These are phyloP conservation scores for Fusarium oligoseptatum DNA, from an alignment of 2,329 filamentous ascomycete species.

Conservation along the genomic window DNA sequence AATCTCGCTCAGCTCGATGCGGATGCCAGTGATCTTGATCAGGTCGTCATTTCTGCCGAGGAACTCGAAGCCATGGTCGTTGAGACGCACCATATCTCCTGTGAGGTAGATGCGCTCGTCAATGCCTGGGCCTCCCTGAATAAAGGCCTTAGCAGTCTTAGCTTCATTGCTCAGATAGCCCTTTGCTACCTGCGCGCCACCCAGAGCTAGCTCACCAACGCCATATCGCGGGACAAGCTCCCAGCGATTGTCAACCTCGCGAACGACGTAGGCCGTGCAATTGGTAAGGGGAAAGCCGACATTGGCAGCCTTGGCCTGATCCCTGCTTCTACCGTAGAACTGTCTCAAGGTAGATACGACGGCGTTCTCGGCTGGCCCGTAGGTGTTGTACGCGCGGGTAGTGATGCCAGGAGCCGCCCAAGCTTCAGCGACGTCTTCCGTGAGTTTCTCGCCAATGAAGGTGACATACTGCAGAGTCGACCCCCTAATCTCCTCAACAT, in stretches of 20 bases:
- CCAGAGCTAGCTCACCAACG: slow-evolving; percentile 23
- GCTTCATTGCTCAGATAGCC: slow-evolving; percentile 25
- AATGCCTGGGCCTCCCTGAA: slow-evolving; percentile 18
- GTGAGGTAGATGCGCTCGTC: slow-evolving; percentile 28
- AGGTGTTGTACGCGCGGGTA: slow-evolving; percentile 25
- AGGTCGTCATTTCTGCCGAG: slow-evolving; percentile 28
- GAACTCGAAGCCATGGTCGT: slow-evolving; percentile 31
- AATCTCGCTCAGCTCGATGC: slow-evolving; percentile 31
- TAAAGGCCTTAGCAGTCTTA: slow-evolving; percentile 27
- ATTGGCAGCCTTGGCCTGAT: slow-evolving; percentile 24
- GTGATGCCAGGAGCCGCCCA: slow-evolving; percentile 24
- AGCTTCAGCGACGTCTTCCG: slow-evolving; percentile 24
- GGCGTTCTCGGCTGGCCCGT: slow-evolving; percentile 21
- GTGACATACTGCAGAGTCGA: slow-evolving; percentile 28
- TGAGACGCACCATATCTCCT: slow-evolving; percentile 28
- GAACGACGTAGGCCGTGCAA: slow-evolving; percentile 28
- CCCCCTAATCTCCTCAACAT: slow-evolving; percentile 17
- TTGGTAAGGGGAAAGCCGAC: slow-evolving; percentile 19
- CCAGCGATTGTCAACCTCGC: slow-evolving; percentile 26
- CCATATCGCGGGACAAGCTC: slow-evolving; percentile 30
- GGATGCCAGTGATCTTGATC: slow-evolving; percentile 28
- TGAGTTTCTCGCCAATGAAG: slow-evolving; percentile 25
- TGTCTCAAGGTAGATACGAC: slow-evolving; percentile 29
- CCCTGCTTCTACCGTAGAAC: slow-evolving; percentile 22
- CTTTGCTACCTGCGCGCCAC: slow-evolving; percentile 25